phyloP scores from a whole-genome alignment of 1,284 basidiomycete genomes.

The Ustilago hordei region DNA sequence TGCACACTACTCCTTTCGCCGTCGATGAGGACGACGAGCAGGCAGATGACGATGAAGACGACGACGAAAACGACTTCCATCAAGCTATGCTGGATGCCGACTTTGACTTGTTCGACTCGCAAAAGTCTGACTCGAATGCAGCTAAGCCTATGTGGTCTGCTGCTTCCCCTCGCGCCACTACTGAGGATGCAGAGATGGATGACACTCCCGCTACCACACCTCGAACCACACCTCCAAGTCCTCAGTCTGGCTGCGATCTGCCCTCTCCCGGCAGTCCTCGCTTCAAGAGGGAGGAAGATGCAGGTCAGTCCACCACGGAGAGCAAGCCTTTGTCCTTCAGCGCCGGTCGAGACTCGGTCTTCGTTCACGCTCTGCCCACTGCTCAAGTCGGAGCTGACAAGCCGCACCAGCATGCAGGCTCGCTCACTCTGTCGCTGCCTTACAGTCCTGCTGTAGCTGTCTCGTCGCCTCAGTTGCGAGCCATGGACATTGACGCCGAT shows the following conservation, averaged over 20 bases:
- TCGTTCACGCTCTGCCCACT: slow-evolving; percentile 60
- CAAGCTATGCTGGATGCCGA: slow-evolving; percentile 64
- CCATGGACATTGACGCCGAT: slow-evolving; percentile 23
- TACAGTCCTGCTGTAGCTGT: slow-evolving; percentile 42
- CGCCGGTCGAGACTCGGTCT: slow-evolving; percentile 50
- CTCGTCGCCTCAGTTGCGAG: slow-evolving; percentile 37
- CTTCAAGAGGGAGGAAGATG: slow-evolving; percentile 30
- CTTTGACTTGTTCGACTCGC: slow-evolving; percentile 55
- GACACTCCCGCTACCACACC: slow-evolving; percentile 59
- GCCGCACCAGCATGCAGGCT: slow-evolving; percentile 53
- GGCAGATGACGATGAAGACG: slow-evolving; percentile 57
- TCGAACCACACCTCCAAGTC: slow-evolving; percentile 54
- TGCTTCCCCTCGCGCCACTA: slow-evolving; percentile 15
- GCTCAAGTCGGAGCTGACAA: slow-evolving; percentile 47
- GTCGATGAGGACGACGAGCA: slow-evolving; percentile 22
- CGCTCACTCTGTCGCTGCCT: slow-evolving; percentile 57
- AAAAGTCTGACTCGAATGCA: slow-evolving; percentile 25
- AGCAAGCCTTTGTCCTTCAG: slow-evolving; percentile 16
- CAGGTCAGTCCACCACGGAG: slow-evolving; percentile 3
- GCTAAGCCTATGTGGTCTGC: slow-evolving; percentile 26
- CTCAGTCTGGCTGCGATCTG: slow-evolving; percentile 47
- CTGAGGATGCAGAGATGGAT: slow-evolving; percentile 43
- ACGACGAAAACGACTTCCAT: slow-evolving; percentile 66
- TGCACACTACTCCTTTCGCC: slow-evolving; percentile 21
- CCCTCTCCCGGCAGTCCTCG: slow-evolving; percentile 42